Evolutionary conservation across 2,329 filamentous ascomycete genomes (phyloP).

Genomic region (Fusarium buharicum): DNA sequence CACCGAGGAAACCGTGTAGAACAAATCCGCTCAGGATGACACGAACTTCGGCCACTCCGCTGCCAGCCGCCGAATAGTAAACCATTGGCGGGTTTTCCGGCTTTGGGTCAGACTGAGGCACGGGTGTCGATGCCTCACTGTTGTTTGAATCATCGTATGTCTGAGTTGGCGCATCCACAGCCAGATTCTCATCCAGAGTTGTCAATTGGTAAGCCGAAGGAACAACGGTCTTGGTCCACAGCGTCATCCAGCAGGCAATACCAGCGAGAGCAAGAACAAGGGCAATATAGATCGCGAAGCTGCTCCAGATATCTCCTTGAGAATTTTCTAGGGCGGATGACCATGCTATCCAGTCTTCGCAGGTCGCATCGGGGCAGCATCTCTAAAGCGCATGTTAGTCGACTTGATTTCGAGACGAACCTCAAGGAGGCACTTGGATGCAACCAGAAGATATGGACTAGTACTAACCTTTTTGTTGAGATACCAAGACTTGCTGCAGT

Average conservation of each 20-base stretch:
- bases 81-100: conserved; percentile 74
- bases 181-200: conserved; percentile 93
- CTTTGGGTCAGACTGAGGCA: conserved; percentile 51
- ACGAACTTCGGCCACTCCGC: conserved; percentile 95
- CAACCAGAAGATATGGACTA: neutral
- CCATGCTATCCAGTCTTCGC: conserved; percentile 68
- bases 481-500: conserved; percentile 79
- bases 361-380: conserved; percentile 66
- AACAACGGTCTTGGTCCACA: conserved; percentile 93
- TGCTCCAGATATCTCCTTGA: conserved; percentile 69
- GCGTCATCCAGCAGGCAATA: conserved; percentile 79
- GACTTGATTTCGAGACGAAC: neutral
- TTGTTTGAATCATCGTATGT: conserved; percentile 54
- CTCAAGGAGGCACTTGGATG: neutral
- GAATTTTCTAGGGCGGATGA: conserved; percentile 60
- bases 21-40: conserved; percentile 99
- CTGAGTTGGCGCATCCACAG: conserved; percentile 64
- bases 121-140: conserved; percentile 59
- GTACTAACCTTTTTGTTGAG: conserved; percentile 71
- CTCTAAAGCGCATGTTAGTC: conserved; percentile 49
- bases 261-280: conserved; percentile 76
- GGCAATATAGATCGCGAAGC: conserved; percentile 79
- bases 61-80: conserved; percentile 95
- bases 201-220: conserved; percentile 87
- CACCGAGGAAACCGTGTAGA: conserved; percentile 90